Evolutionary conservation across 164 flowering plant species (phyloP), one percentile per base, ranked within the genome.

Genomic region (Nelumbo lutea): DNA sequence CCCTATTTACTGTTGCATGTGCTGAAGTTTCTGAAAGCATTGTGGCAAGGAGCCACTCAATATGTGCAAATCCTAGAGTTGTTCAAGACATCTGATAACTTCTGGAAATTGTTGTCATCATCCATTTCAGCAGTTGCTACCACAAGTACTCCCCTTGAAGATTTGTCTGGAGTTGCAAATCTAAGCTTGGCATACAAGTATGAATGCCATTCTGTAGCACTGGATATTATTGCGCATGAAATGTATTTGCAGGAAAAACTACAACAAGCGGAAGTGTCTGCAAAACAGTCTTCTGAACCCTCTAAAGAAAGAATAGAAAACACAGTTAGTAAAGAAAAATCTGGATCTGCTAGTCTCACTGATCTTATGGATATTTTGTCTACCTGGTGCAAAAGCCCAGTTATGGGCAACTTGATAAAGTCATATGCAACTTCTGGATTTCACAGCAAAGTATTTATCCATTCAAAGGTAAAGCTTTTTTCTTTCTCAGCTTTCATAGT

Each of bases 21-120:
- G 50, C 83, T 92, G n/a, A 66, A 86, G 65, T 83, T 95, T 70
- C 64, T 92, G 46, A 89, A 82, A 79, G 84, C 88, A 58, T 65
- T 92, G 70, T 95, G 99, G 99, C 87, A 84, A 78, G 90, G 89
- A 61, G 90, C 91, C 75, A 77, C 85, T 62, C 91, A 84, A 53
- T 90, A 85, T 74, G 61, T 73, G 56, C 71, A 74, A 70, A 73
- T 86, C 67, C 65, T 95, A 82, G 87, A 87, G 53, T 66, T 52
- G 66, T 69, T 95, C 8, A 87, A 79, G 75, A 76, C 61, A 41
- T 81, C 90, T 14, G 81, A 74, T 39, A 78, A 74, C 45, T 89
- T 95, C 75, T 95, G 93, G 96, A 79, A 76, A 70, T 76, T 74
- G 40, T 62, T 95, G 61, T 78, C 84, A 15, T 74, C 76, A 52